Percentiles rank a stretch among this genome's conserved stretches.
phyloP scores from a whole-genome alignment of 257 asterid species.

The Penstemon davidsonii region DNA sequence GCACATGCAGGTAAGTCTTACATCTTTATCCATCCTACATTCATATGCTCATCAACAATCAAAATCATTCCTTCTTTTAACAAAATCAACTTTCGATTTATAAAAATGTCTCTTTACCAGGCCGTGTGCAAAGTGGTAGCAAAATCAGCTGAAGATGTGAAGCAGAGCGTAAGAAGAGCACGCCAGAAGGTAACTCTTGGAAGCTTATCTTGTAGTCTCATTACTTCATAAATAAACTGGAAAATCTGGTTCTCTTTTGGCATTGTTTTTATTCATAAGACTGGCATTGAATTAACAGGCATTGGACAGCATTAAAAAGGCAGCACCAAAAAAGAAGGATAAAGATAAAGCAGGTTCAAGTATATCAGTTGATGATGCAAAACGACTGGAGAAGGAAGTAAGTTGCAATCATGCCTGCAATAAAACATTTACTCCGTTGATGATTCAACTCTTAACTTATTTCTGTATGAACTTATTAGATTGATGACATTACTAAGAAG shows the following conservation, averaged over 20 bases:
- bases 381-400: conserved; percentile 92
- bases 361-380: conserved; percentile 78
- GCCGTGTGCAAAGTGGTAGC: conserved; percentile 90
- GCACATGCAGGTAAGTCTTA: conserved; percentile 76
- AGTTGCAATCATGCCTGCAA: conserved; percentile 23
- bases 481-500: conserved; percentile 86
- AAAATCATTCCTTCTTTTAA: background rate
- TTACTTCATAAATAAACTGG: background rate
- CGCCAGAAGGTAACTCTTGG: conserved; percentile 75
- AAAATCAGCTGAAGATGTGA: conserved; percentile 90
- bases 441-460: conserved; percentile 11
- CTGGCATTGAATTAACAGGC: conserved; percentile 47
- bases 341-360: conserved; percentile 61
- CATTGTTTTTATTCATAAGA: background rate
- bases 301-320: conserved; percentile 72
- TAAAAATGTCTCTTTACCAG: conserved; percentile 42
- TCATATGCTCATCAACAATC: conserved; percentile 26
- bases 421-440: background rate
- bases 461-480: conserved; percentile 39
- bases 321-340: conserved; percentile 72
- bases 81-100: conserved; percentile 14
- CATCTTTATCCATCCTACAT: conserved; percentile 11
- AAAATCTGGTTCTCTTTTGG: too few species aligned
- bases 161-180: conserved; percentile 89
- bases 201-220: background rate